A percentile compares a stretch with the other conserved stretches of the same genome.
phyloP scores from a whole-genome alignment of 1,284 basidiomycete species.

The Ceratobasidium sp. region DNA sequence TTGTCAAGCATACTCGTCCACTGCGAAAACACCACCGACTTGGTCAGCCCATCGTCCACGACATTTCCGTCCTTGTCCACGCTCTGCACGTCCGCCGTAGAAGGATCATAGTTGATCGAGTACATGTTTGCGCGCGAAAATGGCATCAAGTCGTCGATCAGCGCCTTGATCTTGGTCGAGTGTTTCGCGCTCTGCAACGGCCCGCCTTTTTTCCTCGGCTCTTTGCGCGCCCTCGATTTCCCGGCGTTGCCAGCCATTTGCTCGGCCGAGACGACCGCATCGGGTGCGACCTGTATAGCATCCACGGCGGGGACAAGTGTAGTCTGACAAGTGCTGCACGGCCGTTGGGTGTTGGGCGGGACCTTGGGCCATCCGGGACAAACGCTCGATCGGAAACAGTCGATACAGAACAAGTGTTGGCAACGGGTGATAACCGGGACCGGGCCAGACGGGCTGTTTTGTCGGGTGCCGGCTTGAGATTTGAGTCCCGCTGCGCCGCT shows the following conservation, averaged over 20 bases:
- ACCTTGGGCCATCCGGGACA: conserved; percentile 86
- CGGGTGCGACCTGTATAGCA: conserved; percentile 81
- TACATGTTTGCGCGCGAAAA: conserved; percentile 85
- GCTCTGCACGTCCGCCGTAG: conserved; percentile 76
- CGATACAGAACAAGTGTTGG: conserved; percentile 90
- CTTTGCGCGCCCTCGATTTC: conserved; percentile 63
- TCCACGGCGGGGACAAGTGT: conserved; percentile 72
- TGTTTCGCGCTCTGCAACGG: conserved; percentile 74
- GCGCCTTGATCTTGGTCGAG: conserved; percentile 88
- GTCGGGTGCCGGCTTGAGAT: conserved; percentile 68
- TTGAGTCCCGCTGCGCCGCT: conserved; percentile 61
- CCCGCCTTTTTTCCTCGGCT: conserved; percentile 74
- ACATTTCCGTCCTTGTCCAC: conserved; percentile 80
- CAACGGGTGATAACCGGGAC: conserved; percentile 88
- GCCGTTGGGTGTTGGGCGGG: conserved; percentile 68
- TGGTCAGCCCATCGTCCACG: conserved; percentile 76
- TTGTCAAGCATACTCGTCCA: conserved; percentile 98
- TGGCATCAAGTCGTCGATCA: conserved; percentile 80
- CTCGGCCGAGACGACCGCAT: conserved; percentile 55
- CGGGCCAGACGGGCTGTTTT: conserved; percentile 72
- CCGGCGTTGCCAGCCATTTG: conserved; percentile 63
- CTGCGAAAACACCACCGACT: conserved; percentile 97
- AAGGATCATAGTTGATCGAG: conserved; percentile 87
- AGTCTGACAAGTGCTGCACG: conserved; percentile 82
- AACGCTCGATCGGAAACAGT: conserved; percentile 82